Evolutionary conservation across 1,284 basidiomycete species (phyloP).

Genomic region (Pyrrhoderma lamaoense): DNA sequence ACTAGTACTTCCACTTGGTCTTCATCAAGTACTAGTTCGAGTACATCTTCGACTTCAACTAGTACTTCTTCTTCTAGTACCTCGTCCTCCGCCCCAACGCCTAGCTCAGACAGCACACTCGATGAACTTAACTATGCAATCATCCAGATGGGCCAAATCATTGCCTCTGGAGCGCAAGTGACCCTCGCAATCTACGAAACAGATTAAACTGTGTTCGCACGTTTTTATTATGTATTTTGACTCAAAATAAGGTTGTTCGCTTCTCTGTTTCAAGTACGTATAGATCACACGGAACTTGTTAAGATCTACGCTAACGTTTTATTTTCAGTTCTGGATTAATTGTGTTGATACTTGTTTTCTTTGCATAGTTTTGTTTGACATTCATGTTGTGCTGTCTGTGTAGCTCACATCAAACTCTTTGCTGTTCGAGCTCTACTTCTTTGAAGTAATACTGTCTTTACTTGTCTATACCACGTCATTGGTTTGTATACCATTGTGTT

Average conservation of each 20-base stretch:
- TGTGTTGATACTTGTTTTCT: too few species aligned
- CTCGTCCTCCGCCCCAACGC: not conserved
- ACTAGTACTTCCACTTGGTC: slow-evolving; percentile 16
- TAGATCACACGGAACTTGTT: too few species aligned
- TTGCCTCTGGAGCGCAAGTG: slow-evolving; percentile 10
- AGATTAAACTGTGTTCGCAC: not conserved
- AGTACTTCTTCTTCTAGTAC: not conserved
- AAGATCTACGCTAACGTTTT: too few species aligned
- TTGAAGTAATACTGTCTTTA: slow-evolving; percentile 15
- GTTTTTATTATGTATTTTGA: not conserved
- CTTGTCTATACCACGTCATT: not conserved
- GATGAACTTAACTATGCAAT: slow-evolving; percentile 4
- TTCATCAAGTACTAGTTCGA: slow-evolving; percentile 16
- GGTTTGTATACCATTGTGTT: too few species aligned
- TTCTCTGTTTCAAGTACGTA: too few species aligned
- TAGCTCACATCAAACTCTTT: not conserved
- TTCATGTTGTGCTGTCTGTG: not conserved
- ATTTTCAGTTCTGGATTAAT: too few species aligned
- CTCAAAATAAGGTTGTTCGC: not conserved
- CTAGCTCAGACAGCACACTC: slow-evolving; percentile 7
- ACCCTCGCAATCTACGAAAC: slow-evolving; percentile 8
- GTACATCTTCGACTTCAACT: slow-evolving; percentile 1
- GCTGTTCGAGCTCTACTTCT: slow-evolving; percentile 3
- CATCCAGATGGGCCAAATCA: slow-evolving; percentile 14
- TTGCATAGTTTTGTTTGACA: too few species aligned